Conservation (phyloP, 225 moss, liverwort and hornwort genomes). For the Ulota crispa region DNA sequence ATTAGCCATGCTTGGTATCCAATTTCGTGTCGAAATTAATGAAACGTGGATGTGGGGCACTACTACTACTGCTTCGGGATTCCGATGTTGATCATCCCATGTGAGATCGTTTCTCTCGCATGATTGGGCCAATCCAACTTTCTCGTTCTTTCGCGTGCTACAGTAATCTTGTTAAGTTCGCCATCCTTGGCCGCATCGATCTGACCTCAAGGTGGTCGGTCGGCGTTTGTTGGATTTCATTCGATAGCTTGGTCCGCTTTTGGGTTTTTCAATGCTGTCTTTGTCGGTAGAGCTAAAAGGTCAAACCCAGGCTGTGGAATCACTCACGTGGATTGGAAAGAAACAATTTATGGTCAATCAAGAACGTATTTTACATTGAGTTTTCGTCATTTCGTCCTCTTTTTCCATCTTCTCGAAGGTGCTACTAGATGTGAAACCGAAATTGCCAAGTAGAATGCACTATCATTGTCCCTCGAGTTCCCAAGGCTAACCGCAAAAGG, state of each 20-base stretch:
- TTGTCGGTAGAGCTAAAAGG: conserved; percentile 14
- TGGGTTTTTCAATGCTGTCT: conserved; percentile 1
- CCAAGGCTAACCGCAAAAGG: conserved; percentile 5
- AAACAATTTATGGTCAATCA: conserved; percentile 5
- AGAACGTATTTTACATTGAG: conserved; percentile 11
- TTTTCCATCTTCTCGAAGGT: not conserved
- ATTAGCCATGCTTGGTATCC: conserved; percentile 10
- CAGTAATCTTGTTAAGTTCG: conserved; percentile 1
- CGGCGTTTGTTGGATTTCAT: conserved; percentile 29
- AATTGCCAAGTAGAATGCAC: conserved; percentile 14
- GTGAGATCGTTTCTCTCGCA: conserved; percentile 10
- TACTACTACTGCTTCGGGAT: conserved; percentile 15
- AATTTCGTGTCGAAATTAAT: conserved; percentile 10
- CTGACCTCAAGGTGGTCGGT: not conserved
- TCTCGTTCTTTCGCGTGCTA: not conserved
- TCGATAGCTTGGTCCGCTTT: not conserved
- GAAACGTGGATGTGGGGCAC: conserved; percentile 13
- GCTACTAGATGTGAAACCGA: conserved; percentile 24
- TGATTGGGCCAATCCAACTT: conserved; percentile 16
- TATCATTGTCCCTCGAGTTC: not conserved
- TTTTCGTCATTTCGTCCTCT: not conserved
- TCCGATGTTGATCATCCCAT: conserved; percentile 22
- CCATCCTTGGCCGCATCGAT: not conserved
- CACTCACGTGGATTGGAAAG: not conserved
- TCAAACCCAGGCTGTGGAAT: not conserved